These are phyloP conservation scores for Kluyveromyces wickerhamii DNA, from an alignment of 805 yeast genomes.

Conservation along the genomic window DNA sequence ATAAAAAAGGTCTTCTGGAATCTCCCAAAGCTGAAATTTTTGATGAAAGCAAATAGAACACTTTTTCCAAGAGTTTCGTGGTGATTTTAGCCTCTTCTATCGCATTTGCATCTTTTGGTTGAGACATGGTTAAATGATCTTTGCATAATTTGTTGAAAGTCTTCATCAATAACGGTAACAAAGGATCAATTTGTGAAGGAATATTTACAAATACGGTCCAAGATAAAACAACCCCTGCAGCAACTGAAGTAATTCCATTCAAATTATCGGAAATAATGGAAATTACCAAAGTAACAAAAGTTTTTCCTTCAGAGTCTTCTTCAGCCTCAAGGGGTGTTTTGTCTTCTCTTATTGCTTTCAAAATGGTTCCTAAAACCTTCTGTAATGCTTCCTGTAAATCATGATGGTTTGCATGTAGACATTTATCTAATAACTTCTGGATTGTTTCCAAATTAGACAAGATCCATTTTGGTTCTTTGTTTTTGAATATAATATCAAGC, in stretches of 20 bases:
- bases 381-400: constrained; percentile 82
- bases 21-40: constrained; percentile 87
- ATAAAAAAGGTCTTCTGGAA: constrained; percentile 80
- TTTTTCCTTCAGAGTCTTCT: constrained; percentile 53
- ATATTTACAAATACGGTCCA: constrained; percentile 74
- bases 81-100: constrained; percentile 76
- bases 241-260: constrained; percentile 60
- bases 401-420: constrained; percentile 73
- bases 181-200: constrained; percentile 66
- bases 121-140: constrained; percentile 63
- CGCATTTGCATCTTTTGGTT: constrained; percentile 33
- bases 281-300: constrained; percentile 53
- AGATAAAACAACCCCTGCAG: constrained; percentile 77
- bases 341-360: constrained; percentile 54
- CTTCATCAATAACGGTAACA: constrained; percentile 71
- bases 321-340: constrained; percentile 40
- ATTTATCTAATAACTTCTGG: constrained; percentile 68
- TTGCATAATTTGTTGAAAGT: constrained; percentile 84
- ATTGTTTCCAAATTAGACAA: constrained; percentile 59
- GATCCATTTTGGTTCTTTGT: constrained; percentile 75
- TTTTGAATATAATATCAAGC: constrained; percentile 69
- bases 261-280: constrained; percentile 75
- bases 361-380: constrained; percentile 59
- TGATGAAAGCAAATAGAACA: constrained; percentile 67
- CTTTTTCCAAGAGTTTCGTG: constrained; percentile 64